phyloP scores from a whole-genome alignment of 768 basidiomycete genomes.

The Boletus sp. region DNA sequence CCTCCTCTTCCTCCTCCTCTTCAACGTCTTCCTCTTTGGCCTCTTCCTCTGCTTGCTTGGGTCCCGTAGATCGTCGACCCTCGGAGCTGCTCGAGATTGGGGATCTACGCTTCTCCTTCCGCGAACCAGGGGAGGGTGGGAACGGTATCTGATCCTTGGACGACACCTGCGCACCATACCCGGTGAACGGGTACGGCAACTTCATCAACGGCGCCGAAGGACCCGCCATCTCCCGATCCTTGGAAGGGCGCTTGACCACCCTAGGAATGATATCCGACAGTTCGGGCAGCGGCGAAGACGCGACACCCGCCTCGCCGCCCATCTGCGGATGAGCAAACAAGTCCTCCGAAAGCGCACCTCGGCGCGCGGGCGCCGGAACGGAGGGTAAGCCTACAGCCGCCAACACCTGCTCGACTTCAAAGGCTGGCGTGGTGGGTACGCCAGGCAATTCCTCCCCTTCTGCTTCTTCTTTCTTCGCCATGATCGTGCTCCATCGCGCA shows the following conservation, averaged over 20 bases:
- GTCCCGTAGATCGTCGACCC: constrained; percentile 31
- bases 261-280: constrained; percentile 43
- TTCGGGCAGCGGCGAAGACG: constrained; percentile 26
- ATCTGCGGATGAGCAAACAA: constrained; percentile 55
- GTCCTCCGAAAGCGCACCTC: constrained; percentile 59
- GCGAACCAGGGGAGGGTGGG: constrained; percentile 58
- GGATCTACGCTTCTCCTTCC: constrained; percentile 36
- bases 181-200: constrained; percentile 71
- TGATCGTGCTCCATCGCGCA: constrained; percentile 34
- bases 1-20: constrained; percentile 18
- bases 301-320: constrained; percentile 25
- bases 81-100: constrained; percentile 26
- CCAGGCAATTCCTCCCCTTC: constrained; percentile 25
- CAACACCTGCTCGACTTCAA: constrained; percentile 55
- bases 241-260: constrained; percentile 44
- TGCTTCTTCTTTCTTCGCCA: constrained; percentile 31
- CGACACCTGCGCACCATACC: constrained; percentile 56
- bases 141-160: constrained; percentile 69
- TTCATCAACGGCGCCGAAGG: constrained; percentile 45
- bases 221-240: constrained; percentile 41
- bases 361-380: constrained; percentile 50
- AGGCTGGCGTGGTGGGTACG: constrained; percentile 31
- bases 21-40: constrained; percentile 20
- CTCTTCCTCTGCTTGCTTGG: constrained; percentile 25
- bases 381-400: constrained; percentile 52